Percentiles rank a stretch among this genome's conserved stretches.
phyloP scores from a whole-genome alignment of 1,284 basidiomycete species.

The Vanrija sp. region DNA sequence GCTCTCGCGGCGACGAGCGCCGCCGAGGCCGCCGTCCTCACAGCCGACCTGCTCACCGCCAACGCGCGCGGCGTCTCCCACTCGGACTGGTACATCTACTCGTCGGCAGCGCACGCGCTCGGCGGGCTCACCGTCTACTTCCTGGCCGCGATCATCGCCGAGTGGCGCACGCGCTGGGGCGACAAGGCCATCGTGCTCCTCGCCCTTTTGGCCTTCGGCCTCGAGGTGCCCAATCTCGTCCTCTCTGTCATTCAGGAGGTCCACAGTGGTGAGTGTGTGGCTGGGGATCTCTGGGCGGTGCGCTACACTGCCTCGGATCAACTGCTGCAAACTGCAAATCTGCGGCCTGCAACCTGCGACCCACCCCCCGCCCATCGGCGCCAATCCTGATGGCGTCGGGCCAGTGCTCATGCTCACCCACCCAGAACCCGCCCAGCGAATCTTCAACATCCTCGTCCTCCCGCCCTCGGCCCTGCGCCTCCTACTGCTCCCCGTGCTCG shows the following conservation, averaged over 20 bases:
- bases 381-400: too few species aligned
- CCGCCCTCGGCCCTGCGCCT: constrained; percentile 22
- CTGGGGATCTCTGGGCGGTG: background rate
- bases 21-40: constrained; percentile 26
- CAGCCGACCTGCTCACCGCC: constrained; percentile 22
- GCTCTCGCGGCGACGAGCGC: constrained; percentile 27
- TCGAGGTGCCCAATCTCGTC: constrained; percentile 38
- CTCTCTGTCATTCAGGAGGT: constrained; percentile 29
- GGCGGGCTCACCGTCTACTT: constrained; percentile 34
- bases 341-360: too few species aligned
- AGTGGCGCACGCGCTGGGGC: constrained; percentile 36
- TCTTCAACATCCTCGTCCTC: constrained; percentile 35
- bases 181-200: constrained; percentile 28
- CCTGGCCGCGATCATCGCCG: constrained; percentile 27
- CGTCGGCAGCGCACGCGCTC: constrained; percentile 20
- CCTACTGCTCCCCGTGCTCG: constrained; percentile 33
- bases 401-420: constrained; percentile 1
- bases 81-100: constrained; percentile 12
- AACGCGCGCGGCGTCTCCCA: background rate
- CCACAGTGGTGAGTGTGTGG: constrained; percentile 26
- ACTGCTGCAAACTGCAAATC: too few species aligned
- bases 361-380: too few species aligned
- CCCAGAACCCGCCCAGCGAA: constrained; percentile 18
- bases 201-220: constrained; percentile 24
- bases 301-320: background rate